Evolutionary conservation across 2,329 filamentous ascomycete genomes (phyloP).

Genomic region (Diaporthe citri): DNA sequence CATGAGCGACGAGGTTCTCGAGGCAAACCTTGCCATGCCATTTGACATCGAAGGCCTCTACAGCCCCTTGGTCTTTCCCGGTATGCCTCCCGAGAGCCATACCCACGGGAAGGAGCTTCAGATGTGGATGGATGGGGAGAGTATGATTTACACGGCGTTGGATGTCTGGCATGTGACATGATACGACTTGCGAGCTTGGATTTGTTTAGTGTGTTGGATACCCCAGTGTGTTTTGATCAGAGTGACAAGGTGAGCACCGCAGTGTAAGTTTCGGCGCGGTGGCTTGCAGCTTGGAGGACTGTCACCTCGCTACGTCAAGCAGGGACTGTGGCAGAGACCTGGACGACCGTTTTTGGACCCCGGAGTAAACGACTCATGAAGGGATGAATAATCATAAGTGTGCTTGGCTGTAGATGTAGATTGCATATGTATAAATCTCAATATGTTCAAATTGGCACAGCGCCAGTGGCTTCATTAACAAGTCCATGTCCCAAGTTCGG

Average conservation of each 20-base stretch:
- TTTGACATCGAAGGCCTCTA: slow-evolving; percentile 31
- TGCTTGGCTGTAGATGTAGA: slow-evolving; percentile 14
- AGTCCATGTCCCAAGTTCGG: no score
- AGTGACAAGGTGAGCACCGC: neutral
- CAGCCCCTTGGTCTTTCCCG: neutral
- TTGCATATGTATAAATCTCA: neutral
- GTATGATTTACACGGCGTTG: neutral
- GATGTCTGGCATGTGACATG: slow-evolving; percentile 34
- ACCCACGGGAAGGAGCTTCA: slow-evolving; percentile 35
- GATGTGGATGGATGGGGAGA: slow-evolving; percentile 35
- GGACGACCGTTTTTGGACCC: neutral
- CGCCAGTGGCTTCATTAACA: neutral
- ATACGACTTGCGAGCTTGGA: neutral
- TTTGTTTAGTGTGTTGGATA: slow-evolving; percentile 16
- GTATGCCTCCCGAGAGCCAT: slow-evolving; percentile 11
- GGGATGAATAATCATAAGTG: neutral
- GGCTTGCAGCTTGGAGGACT: neutral
- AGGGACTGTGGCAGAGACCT: neutral
- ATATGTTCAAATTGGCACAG: neutral
- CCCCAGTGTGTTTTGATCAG: slow-evolving; percentile 8
- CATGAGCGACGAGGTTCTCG: slow-evolving; percentile 31
- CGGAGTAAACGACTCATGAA: neutral
- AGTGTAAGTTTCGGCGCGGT: neutral
- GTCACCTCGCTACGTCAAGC: neutral
- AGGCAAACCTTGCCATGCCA: slow-evolving; percentile 34